Base-by-base conservation (phyloP, 352 stramenopile species). In the Globisporangium acanthophoron region DNA sequence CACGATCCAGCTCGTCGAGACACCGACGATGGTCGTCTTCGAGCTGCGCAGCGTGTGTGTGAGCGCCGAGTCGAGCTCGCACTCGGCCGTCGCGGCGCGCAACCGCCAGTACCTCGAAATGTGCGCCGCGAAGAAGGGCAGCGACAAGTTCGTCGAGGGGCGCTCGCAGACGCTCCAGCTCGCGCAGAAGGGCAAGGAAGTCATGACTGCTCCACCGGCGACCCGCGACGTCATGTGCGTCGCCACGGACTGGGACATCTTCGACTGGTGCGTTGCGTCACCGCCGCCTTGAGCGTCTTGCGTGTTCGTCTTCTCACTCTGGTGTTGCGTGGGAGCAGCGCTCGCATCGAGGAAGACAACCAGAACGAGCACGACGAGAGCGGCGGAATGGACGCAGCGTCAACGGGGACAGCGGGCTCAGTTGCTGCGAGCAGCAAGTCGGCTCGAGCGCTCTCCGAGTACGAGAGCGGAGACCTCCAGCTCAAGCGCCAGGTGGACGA, bases 221-320 rank as follows among this genome's bases (percentile, higher is more conserved):
- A 94, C 85, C 37, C 70, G 76, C 21, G 80, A 92, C 66, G 80
- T 69, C 31, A 76, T 85, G 11, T 88, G 78, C 58, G 72, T 78
- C 43, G 84, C 84, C 2, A 94, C 85, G 1, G 73, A 89, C 55
- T 96, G 86, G 86, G 87, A 94, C 61, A 96, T 96, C 55, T 93
- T 83, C 46, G 87, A 96, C 64, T 87, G 73, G 58, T 74, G 53
- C 52, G 66, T 49, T 9, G 16, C 27, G 12, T 39, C 12, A 3
- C 24, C 1, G 24, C 24, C 35, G 24, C 35, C 11, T 40, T n/a
- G 29, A 15, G 9, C 11, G 12, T 33, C 9, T 20, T 47, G 9
- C 15, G n/a, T 45, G 5, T 12, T 40, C 31, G 47, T 21, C 6
- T 41, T 16, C 18, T 21, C 20, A n/a, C 12, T n/a, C 9, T 16